Evolutionary conservation across 257 asterid genomes (phyloP).

Genomic region (Solanum etuberosum): DNA sequence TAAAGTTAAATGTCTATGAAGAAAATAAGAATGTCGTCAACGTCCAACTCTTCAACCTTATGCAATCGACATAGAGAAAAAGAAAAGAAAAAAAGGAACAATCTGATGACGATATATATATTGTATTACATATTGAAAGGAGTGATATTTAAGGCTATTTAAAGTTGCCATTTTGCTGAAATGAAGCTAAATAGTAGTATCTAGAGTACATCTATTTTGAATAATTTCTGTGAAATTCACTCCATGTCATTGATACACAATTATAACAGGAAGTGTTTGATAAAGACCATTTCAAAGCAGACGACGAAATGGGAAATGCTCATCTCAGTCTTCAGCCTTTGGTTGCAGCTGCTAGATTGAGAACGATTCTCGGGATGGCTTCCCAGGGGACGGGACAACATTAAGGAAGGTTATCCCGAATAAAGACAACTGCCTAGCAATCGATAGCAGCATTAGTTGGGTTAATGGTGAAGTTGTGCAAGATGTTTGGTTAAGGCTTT

Average conservation of each 20-base stretch:
- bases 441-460: conserved; percentile 26
- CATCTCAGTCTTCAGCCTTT: conserved; percentile 30
- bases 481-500: conserved; percentile 34
- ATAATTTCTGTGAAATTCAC: neutral
- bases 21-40: neutral
- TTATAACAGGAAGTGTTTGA: conserved; percentile 34
- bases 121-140: neutral
- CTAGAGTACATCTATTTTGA: neutral
- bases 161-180: neutral
- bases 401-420: conserved; percentile 38
- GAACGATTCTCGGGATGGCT: conserved; percentile 24
- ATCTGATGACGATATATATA: neutral
- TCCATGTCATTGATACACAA: neutral
- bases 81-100: neutral
- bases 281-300: conserved; percentile 35
- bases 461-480: conserved; percentile 28
- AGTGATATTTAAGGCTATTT: neutral
- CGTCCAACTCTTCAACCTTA: neutral
- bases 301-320: conserved; percentile 40
- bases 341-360: conserved; percentile 29
- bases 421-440: conserved; percentile 32
- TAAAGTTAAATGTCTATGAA: neutral
- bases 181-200: neutral
- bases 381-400: conserved; percentile 26
- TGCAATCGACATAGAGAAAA: neutral